Evolutionary conservation across 1,139 yeast genomes (phyloP).

Genomic region (Debaryomyces subglobosus): DNA sequence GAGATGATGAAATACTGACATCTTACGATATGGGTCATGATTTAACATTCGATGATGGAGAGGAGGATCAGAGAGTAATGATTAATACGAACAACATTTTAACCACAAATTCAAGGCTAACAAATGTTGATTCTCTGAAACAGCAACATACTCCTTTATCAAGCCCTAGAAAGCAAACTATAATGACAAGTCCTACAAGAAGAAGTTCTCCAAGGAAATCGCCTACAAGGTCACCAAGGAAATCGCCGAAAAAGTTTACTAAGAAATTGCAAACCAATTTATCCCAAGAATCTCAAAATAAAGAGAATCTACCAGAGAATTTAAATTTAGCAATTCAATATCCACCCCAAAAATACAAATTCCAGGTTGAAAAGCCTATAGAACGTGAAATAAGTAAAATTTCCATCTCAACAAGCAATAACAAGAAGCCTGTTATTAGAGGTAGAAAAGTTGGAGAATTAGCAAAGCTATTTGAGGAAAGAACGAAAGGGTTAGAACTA

Average conservation of each 20-base stretch:
- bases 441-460: constrained; percentile 59
- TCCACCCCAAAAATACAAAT: constrained; percentile 46
- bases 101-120: constrained; percentile 13
- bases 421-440: constrained; percentile 50
- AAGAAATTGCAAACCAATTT: background rate
- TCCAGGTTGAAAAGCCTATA: constrained; percentile 15
- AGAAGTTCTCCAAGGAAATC: background rate
- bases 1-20: constrained; percentile 13
- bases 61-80: constrained; percentile 20
- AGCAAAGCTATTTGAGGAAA: constrained; percentile 58
- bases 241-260: background rate
- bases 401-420: background rate
- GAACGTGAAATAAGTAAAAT: background rate
- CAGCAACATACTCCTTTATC: background rate
- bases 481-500: constrained; percentile 55
- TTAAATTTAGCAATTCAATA: constrained; percentile 34
- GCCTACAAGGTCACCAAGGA: background rate
- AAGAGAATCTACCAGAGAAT: constrained; percentile 21
- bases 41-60: constrained; percentile 31
- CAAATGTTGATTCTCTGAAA: constrained; percentile 11
- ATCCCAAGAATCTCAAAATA: background rate
- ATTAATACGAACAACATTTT: constrained; percentile 22
- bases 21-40: constrained; percentile 37
- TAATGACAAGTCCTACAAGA: constrained; percentile 7
- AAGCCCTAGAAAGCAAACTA: background rate